These are phyloP conservation scores for Auricularia auricula-judae DNA, from an alignment of 768 basidiomycete species.

Conservation along the genomic window DNA sequence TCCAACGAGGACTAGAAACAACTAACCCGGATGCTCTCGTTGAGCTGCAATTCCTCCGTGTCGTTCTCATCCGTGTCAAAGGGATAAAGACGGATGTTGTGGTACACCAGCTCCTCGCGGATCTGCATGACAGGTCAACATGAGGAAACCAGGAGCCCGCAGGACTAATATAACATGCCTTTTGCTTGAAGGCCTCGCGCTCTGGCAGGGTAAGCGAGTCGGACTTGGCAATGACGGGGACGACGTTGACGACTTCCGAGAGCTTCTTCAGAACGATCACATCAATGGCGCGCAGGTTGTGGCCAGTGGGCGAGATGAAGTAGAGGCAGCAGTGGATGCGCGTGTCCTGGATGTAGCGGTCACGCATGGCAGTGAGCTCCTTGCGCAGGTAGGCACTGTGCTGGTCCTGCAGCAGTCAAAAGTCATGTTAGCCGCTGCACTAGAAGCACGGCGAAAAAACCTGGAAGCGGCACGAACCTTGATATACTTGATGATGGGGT, in stretches of 20 bases:
- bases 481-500: conserved; percentile 98
- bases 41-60: conserved; percentile 83
- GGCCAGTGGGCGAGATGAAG: conserved; percentile 99
- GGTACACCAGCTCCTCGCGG: conserved; percentile 79
- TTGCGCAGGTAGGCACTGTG: conserved; percentile 98
- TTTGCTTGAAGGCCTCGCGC: conserved; percentile 83
- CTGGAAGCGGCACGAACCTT: conserved; percentile 28
- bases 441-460: not conserved
- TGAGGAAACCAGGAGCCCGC: conserved; percentile 6
- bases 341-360: conserved; percentile 96
- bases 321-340: conserved; percentile 96
- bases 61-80: conserved; percentile 96
- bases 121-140: conserved; percentile 43
- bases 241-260: conserved; percentile 97
- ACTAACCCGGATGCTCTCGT: conserved; percentile 80
- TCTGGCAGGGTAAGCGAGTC: conserved; percentile 92
- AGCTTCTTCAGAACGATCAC: conserved; percentile 99
- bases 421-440: conserved; percentile 5
- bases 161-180: conserved; percentile 37
- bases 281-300: conserved; percentile 91
- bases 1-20: not conserved
- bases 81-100: conserved; percentile 92
- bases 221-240: conserved; percentile 97
- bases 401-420: conserved; percentile 49
- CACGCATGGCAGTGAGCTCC: conserved; percentile 96